Evolutionary conservation across 176 grass and related monocot genomes (phyloP), one percentile per base, ranked within the genome.

Genomic region (Lolium multiflorum): DNA sequence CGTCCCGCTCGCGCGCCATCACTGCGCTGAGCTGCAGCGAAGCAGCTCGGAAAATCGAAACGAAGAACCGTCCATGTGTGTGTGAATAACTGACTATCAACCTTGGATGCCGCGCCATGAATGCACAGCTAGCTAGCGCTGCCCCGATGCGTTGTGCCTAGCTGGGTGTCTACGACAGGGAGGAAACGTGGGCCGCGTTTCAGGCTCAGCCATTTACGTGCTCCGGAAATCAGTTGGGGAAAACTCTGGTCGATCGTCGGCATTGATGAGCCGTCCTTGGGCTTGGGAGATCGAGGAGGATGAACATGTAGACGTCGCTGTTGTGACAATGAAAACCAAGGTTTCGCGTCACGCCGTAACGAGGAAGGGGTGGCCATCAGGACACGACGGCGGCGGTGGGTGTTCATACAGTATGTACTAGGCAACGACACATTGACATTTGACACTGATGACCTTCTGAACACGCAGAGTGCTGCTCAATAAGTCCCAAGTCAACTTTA

Each of bases 41-140:
- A 76, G 73, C 73, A 54, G 74, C 74, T 20, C 11, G 74, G 49
- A 35, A 31, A 52, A 31, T 54, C 73, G 24, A 35, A 76, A 18
- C 69, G 24, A 26, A 70, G 37, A 17, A 11, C 1, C 13, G 11
- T n/a, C 57, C 68, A 71, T 71, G 20, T 22, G 39, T 22, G 84
- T 3, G 85, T 62, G 80, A 28, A 41, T 70, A 35, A 35, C 31
- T 35, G 31, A 35, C 31, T 35, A 41, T 76, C 44, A 4, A 37
- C 47, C 58, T 83, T 90, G 84, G 79, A 79, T 90, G 89, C 89
- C 47, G 89, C 70, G 11, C 11, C 84, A 84, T 91, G 76, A 91
- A 85, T 88, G 85, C 31, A 35, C 89, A 39, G 74, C 68, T 22
- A 57, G 54, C 21, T 20, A 9, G 7, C 8, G 7, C 20, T 22